Evolutionary conservation across 257 asterid genomes (phyloP), one percentile per base, ranked within the genome.

Genomic region (Prunella vulgaris): DNA sequence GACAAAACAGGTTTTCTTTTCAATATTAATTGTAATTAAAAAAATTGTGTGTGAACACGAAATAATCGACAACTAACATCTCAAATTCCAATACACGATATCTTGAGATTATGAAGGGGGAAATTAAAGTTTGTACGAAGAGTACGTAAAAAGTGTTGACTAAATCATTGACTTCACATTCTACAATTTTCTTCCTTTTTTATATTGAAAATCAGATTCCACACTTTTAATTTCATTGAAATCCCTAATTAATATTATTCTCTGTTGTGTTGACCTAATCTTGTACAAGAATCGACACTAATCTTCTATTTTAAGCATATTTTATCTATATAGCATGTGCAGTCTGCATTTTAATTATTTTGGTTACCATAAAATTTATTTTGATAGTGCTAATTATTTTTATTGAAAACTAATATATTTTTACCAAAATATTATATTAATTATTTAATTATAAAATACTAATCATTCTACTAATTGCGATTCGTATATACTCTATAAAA

Each of bases 181-280:
- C 52, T 64, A 37, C n/a, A n/a, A n/a, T n/a, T n/a, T n/a, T n/a
- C n/a, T n/a, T n/a, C n/a, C n/a, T n/a, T n/a, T n/a, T n/a, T n/a
- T n/a, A n/a, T n/a, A n/a, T n/a, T n/a, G n/a, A n/a, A n/a, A n/a
- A n/a, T n/a, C n/a, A n/a, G n/a, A n/a, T n/a, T n/a, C n/a, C n/a
- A n/a, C 64, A 61, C 51, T 52, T 44, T 17, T 10, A 37, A 21
- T 52, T 37, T 27, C 8, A 20, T 60, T 52, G 37, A 14, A 73
- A 27, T 14, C 44, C 57, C 8, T 14, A 46, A 14, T 46, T 3
- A 44, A 12, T 42, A 12, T 42, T 42, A 3, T 27, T 30, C 1
- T 48, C 24, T 65, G 62, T 57, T 64, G 63, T 65, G 62, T 57
- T 64, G 63, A 65, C 74, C 58, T 35, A 59, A 58, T 17, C 21